A percentile compares a stretch with the other conserved stretches of the same genome.
These are phyloP conservation scores for Venustampulla echinocandica DNA, from an alignment of 495 filamentous ascomycete genomes.

Conservation along the genomic window DNA sequence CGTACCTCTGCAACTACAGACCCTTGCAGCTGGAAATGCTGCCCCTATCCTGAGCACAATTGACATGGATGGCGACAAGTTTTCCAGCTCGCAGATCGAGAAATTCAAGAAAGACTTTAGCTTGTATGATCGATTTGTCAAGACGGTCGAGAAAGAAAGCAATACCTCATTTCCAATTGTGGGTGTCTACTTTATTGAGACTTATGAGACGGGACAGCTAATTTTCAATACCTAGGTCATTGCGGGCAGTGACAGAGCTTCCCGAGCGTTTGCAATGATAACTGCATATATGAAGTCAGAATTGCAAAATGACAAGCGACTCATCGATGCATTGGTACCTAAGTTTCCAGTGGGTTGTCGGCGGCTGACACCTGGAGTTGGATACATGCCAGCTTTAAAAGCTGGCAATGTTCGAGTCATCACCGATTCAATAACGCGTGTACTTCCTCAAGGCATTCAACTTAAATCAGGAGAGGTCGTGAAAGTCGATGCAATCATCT, in stretches of 20 bases:
- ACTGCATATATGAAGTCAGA: neutral
- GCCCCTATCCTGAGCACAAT: neutral
- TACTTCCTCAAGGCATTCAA: constrained; percentile 56
- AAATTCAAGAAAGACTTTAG: neutral
- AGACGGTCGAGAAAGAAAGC: neutral
- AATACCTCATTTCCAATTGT: neutral
- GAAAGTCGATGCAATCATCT: constrained; percentile 50
- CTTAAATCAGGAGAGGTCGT: constrained; percentile 49
- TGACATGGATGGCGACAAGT: neutral
- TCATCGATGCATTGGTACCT: neutral
- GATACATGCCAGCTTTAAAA: constrained; percentile 13
- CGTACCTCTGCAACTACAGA: constrained; percentile 24
- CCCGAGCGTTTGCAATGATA: constrained; percentile 43
- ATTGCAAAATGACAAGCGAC: neutral
- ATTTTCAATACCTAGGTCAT: too few relatives aligned
- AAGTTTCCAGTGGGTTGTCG: constrained; percentile 59
- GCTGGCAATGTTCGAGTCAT: neutral
- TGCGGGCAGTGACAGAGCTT: constrained; percentile 53
- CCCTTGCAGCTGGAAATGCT: neutral
- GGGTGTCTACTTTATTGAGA: too few relatives aligned
- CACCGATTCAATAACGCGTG: neutral
- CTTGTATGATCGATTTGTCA: neutral
- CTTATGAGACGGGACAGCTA: too few relatives aligned
- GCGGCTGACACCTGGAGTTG: constrained; percentile 57
- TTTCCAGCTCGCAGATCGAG: neutral